Percentiles rank a stretch among this genome's conserved stretches.
These are phyloP conservation scores for Plasmodium vivax DNA, from an alignment of 169 alveolate genomes.

Conservation along the genomic window DNA sequence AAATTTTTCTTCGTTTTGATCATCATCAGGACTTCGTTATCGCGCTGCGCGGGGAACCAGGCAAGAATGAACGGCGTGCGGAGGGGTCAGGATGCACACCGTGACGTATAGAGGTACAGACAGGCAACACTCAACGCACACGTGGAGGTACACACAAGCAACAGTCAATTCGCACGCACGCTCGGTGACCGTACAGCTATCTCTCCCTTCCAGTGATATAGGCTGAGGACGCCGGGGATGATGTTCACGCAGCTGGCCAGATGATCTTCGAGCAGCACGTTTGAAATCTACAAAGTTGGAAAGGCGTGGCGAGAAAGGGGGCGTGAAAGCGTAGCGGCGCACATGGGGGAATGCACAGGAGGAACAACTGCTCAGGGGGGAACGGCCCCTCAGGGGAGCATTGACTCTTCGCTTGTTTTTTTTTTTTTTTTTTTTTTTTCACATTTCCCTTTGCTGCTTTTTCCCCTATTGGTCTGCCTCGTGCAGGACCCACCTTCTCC, in stretches of 20 bases:
- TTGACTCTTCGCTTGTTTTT: neutral
- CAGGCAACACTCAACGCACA: neutral
- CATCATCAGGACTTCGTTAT: conserved; percentile 73
- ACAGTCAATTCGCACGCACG: neutral
- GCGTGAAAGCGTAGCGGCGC: neutral
- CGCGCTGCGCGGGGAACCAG: neutral
- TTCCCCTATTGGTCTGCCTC: neutral
- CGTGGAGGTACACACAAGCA: neutral
- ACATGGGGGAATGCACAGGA: neutral
- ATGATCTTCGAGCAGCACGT: conserved; percentile 38
- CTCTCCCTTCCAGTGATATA: conserved; percentile 76
- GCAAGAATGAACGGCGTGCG: neutral
- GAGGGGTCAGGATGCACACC: neutral
- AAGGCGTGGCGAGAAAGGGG: neutral
- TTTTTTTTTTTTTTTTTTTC: neutral
- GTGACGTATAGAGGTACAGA: too few relatives aligned
- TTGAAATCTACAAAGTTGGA: conserved; percentile 15
- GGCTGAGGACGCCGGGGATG: conserved; percentile 47
- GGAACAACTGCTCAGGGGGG: neutral
- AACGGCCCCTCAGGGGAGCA: neutral
- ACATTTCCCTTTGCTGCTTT: neutral
- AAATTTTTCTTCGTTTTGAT: conserved; percentile 67
- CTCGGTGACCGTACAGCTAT: conserved; percentile 34
- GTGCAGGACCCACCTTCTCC: conserved; percentile 3
- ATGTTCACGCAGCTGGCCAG: conserved; percentile 64